These are phyloP conservation scores for Plasmodium vivax DNA, from an alignment of 169 alveolate species.

Conservation along the genomic window DNA sequence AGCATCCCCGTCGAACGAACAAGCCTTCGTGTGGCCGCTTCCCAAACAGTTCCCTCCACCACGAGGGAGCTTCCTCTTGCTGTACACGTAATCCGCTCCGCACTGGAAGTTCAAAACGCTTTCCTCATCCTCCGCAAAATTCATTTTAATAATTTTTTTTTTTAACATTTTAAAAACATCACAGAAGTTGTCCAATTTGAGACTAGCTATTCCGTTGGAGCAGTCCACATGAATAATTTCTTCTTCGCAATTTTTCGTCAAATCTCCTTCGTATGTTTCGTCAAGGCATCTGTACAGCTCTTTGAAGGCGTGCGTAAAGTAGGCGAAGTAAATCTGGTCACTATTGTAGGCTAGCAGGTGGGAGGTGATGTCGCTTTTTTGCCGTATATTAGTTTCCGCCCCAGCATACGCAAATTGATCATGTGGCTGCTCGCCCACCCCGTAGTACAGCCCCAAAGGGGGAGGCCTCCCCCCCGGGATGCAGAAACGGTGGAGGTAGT, in stretches of 20 bases:
- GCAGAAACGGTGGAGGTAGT: not conserved
- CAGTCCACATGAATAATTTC: constrained; percentile 66
- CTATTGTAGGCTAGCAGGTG: constrained; percentile 37
- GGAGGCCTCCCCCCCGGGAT: not conserved
- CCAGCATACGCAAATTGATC: not conserved
- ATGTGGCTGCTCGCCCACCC: not conserved
- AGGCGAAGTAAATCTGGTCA: constrained; percentile 39
- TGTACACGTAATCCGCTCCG: constrained; percentile 82
- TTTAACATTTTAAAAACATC: constrained; percentile 30
- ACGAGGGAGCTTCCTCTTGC: constrained; percentile 21
- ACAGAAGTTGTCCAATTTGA: constrained; percentile 43
- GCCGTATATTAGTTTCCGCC: not conserved
- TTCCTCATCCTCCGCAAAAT: constrained; percentile 20
- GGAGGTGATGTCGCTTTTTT: not conserved
- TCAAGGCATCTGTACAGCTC: constrained; percentile 11
- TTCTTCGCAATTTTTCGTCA: constrained; percentile 6
- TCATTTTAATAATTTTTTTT: constrained; percentile 57
- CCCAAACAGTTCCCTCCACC: not conserved
- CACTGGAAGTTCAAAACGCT: constrained; percentile 32
- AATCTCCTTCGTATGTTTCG: not conserved
- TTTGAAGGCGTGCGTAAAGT: constrained; percentile 32
- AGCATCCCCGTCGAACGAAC: constrained; percentile 85
- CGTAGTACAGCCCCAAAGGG: not conserved
- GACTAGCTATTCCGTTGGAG: constrained; percentile 68
- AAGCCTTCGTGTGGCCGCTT: constrained; percentile 39